These are phyloP conservation scores for Candida nanaspora DNA, from an alignment of 805 yeast species.

Conservation along the genomic window DNA sequence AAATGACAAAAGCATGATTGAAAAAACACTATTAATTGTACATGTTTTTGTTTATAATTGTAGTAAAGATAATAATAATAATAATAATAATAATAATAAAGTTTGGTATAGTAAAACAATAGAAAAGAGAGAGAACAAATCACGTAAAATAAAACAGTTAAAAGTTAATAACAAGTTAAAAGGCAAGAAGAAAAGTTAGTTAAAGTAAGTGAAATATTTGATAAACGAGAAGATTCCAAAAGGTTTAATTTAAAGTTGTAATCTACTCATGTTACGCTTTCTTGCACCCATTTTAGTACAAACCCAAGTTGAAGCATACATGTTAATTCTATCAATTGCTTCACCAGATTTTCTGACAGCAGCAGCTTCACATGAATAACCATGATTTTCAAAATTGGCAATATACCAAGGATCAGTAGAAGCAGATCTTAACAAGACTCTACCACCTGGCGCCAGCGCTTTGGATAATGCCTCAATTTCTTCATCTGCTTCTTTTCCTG, in stretches of 20 bases:
- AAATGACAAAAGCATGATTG: too few relatives aligned
- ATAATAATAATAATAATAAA: too few relatives aligned
- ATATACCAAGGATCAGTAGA: constrained; percentile 75
- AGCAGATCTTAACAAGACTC: constrained; percentile 73
- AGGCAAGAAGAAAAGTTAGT: not conserved
- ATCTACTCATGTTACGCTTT: constrained; percentile 42
- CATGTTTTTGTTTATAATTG: too few relatives aligned
- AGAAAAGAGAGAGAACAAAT: too few relatives aligned
- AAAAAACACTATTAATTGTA: too few relatives aligned
- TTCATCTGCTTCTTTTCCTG: constrained; percentile 51
- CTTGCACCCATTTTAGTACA: constrained; percentile 44
- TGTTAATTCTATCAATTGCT: constrained; percentile 73
- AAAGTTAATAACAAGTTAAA: too few relatives aligned
- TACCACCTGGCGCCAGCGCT: constrained; percentile 60
- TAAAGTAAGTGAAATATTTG: not conserved
- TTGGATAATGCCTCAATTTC: constrained; percentile 60
- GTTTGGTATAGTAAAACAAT: too few relatives aligned
- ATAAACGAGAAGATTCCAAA: not conserved
- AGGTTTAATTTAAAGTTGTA: constrained; percentile 18
- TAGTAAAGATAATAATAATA: too few relatives aligned
- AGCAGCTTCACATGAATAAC: constrained; percentile 63
- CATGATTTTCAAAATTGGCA: constrained; percentile 54
- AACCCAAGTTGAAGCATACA: constrained; percentile 88
- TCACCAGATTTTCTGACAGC: constrained; percentile 57
- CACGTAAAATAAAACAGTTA: too few relatives aligned